Base-by-base conservation (phyloP, 2,329 filamentous ascomycete species). In the Calonectria fujianensis region DNA sequence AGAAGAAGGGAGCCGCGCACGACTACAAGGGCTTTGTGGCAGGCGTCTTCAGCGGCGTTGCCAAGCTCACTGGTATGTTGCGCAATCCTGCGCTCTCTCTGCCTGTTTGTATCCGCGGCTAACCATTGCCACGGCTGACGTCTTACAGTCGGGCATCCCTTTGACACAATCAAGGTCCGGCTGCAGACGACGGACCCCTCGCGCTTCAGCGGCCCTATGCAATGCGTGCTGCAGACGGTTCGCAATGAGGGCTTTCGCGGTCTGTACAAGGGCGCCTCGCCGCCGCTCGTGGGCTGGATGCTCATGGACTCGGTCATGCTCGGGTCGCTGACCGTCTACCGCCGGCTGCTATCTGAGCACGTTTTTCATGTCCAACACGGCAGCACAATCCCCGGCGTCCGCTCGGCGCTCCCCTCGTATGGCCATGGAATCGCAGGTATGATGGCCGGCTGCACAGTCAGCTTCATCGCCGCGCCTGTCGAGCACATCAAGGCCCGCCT, bases 81-180 rank as follows among this genome's bases (percentile, higher is more conserved):
- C 27, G 57, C 29, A 35, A 13, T 32, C 45, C 10, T 13, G 31
- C 32, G 6, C 6, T 41, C 32, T 45, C n/a, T 37, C 54, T 14
- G 8, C 32, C 72, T 39, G 41, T 18, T 3, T 39, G 37, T 39
- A 39, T n/a, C 20, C 20, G 14, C 9, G 69, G 72, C 77, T 77
- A 31, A 74, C 48, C 29, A 24, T 48, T 13, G 37, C 27, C 3
- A 27, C 24, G 57, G 24, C 16, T 24, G 37, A 41, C n/a, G 18
- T 63, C 20, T 63, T 64, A 27, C 29, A 91, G 90, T 93, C 82
- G 92, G 92, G 73, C 92, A 93, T 81, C 92, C 95, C 31, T 98
- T 99, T 87, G 97, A 99, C 86, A 98, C 97, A 0, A 92, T 99
- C 85, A 99, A 99, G 86, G 96, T 98, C 69, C 95, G 97, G 39